phyloP scores from a whole-genome alignment of 768 basidiomycete species.

The Mycena galopus region DNA sequence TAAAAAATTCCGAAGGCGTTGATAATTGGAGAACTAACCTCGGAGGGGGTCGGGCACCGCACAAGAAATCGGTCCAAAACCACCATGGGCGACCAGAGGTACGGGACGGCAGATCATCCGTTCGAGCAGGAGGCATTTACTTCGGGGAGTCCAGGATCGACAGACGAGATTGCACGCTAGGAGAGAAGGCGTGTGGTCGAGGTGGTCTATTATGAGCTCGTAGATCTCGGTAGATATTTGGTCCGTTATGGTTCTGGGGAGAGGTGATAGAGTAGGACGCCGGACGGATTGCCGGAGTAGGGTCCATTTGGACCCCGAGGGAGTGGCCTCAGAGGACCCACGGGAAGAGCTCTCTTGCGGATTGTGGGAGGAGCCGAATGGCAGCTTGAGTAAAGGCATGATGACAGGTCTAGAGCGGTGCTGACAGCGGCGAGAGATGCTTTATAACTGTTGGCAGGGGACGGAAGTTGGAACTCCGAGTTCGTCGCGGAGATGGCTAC shows the following conservation, averaged over 20 bases:
- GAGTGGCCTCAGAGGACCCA: background rate
- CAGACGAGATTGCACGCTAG: slow-evolving; percentile 33
- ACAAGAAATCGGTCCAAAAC: slow-evolving; percentile 12
- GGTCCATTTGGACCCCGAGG: slow-evolving; percentile 17
- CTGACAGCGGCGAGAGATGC: too few species aligned
- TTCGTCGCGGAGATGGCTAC: too few species aligned
- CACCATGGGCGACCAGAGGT: slow-evolving; percentile 10
- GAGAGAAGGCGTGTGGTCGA: slow-evolving; percentile 15
- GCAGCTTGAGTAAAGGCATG: slow-evolving; percentile 24
- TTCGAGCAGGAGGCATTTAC: slow-evolving; percentile 21
- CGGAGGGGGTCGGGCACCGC: background rate
- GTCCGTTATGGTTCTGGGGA: slow-evolving; percentile 20
- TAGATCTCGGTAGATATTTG: slow-evolving; percentile 34
- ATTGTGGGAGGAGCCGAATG: slow-evolving; percentile 1
- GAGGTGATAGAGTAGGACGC: background rate
- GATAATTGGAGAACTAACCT: background rate
- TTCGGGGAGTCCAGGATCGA: slow-evolving; percentile 33
- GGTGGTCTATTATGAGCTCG: slow-evolving; percentile 32
- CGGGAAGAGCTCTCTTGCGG: background rate
- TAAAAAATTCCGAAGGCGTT: background rate
- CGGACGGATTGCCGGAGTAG: background rate
- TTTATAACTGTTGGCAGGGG: background rate
- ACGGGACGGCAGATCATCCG: slow-evolving; percentile 17
- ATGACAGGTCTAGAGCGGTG: too few species aligned
- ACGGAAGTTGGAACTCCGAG: too few species aligned